Evolutionary conservation across 1,284 basidiomycete species (phyloP).

Genomic region (Cutaneotrichosporon mucoides): DNA sequence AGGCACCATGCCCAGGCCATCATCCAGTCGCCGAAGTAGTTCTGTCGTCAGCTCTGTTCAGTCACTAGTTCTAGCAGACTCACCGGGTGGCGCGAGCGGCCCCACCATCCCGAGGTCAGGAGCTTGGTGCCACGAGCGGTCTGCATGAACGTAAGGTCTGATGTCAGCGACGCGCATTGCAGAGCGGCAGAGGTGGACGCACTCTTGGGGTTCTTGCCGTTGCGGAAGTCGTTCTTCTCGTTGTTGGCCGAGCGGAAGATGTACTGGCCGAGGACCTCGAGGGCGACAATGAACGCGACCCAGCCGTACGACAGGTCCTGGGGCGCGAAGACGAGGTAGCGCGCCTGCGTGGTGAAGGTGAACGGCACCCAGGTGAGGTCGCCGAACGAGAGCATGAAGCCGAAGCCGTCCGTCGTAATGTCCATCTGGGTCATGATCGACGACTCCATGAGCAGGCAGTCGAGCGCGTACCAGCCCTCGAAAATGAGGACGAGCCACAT

Average conservation of each 20-base stretch:
- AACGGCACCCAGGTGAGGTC: conserved; percentile 96
- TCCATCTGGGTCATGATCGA: conserved; percentile 95
- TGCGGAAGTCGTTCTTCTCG: conserved; percentile 95
- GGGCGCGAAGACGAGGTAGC: conserved; percentile 85
- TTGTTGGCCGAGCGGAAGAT: conserved; percentile 86
- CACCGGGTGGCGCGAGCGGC: conserved; percentile 76
- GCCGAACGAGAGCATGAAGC: conserved; percentile 95
- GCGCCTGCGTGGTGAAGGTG: conserved; percentile 87
- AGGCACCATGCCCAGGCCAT: conserved; percentile 70
- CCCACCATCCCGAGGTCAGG: conserved; percentile 97
- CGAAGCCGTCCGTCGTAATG: conserved; percentile 95
- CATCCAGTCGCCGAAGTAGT: conserved; percentile 64
- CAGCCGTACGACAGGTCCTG: conserved; percentile 69
- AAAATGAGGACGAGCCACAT: conserved; percentile 86
- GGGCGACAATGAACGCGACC: conserved; percentile 60
- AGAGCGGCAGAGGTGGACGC: conserved; percentile 17
- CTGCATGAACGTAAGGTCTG: conserved; percentile 71
- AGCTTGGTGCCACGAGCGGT: conserved; percentile 86
- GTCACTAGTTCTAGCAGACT: background rate
- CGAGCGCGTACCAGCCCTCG: conserved; percentile 82
- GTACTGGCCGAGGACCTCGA: conserved; percentile 77
- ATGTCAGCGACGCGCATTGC: background rate
- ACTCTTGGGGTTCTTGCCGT: conserved; percentile 88
- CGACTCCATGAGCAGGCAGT: conserved; percentile 53
- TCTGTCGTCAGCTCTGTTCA: conserved; percentile 38